phyloP scores from a whole-genome alignment of 2,329 filamentous ascomycete species.

The Aspergillus pseudoglaucus region DNA sequence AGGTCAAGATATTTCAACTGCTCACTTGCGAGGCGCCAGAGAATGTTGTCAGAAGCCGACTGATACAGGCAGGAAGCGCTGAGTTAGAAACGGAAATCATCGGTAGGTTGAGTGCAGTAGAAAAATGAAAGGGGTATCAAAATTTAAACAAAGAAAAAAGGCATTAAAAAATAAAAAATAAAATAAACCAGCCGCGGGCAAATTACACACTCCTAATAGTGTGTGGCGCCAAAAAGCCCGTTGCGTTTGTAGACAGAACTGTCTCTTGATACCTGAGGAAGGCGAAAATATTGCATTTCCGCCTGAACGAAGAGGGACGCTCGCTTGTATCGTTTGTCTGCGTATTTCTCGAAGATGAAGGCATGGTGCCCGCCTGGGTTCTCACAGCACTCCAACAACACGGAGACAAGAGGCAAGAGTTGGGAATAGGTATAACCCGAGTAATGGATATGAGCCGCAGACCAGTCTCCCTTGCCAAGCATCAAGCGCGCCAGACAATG shows the following conservation, averaged over 20 bases:
- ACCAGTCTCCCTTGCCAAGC: slow-evolving; percentile 86
- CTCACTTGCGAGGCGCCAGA: background rate
- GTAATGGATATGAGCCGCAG: slow-evolving; percentile 78
- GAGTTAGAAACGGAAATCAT: background rate
- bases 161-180: background rate
- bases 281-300: slow-evolving; percentile 58
- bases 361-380: slow-evolving; percentile 72
- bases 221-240: slow-evolving; percentile 7
- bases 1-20: background rate
- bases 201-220: slow-evolving; percentile 11
- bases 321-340: slow-evolving; percentile 77
- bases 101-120: background rate
- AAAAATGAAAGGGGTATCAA: background rate
- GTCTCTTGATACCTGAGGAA: slow-evolving; percentile 33
- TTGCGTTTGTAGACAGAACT: slow-evolving; percentile 8
- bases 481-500: slow-evolving; percentile 88
- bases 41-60: background rate
- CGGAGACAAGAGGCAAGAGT: slow-evolving; percentile 66
- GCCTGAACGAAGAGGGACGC: slow-evolving; percentile 73
- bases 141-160: background rate
- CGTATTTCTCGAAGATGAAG: slow-evolving; percentile 88
- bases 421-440: slow-evolving; percentile 88
- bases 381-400: slow-evolving; percentile 83
- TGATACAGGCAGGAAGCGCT: background rate
- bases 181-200: background rate